These are phyloP conservation scores for Chlamydomonas asymmetrica DNA, from an alignment of 139 green algal genomes.

Conservation along the genomic window DNA sequence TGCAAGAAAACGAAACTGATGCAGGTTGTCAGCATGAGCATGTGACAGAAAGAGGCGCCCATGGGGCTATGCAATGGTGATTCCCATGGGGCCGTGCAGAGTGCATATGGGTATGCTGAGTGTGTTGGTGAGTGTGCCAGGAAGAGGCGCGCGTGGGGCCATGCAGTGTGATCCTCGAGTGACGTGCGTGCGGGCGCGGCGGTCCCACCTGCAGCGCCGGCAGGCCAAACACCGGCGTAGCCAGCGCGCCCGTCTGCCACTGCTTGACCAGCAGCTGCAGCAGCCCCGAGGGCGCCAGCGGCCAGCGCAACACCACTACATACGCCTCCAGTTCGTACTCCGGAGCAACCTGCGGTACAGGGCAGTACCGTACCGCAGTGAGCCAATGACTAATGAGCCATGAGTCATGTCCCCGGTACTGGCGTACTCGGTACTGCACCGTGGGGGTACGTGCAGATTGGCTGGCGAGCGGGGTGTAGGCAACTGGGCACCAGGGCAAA, in stretches of 20 bases:
- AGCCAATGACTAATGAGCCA: too few relatives aligned
- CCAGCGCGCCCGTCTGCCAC: slow-evolving; percentile 44
- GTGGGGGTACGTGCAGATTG: too few relatives aligned
- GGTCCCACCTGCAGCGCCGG: slow-evolving; percentile 45
- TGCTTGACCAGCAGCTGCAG: slow-evolving; percentile 59
- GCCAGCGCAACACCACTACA: slow-evolving; percentile 35
- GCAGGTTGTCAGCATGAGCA: neutral
- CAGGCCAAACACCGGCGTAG: slow-evolving; percentile 44
- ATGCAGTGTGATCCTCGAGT: neutral
- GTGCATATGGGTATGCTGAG: neutral
- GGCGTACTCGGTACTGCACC: too few relatives aligned
- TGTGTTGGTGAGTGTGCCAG: neutral
- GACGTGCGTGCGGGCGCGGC: neutral
- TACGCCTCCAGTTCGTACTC: slow-evolving; percentile 54
- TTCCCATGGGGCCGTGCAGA: too few relatives aligned
- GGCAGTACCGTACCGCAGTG: too few relatives aligned
- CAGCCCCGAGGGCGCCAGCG: slow-evolving; percentile 40
- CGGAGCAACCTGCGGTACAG: too few relatives aligned
- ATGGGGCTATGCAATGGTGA: neutral
- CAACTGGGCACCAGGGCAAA: too few relatives aligned
- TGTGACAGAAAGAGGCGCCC: neutral
- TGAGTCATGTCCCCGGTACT: too few relatives aligned
- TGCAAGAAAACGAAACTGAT: neutral
- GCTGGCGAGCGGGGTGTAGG: too few relatives aligned
- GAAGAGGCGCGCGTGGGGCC: too few relatives aligned